phyloP scores from a whole-genome alignment of 2,329 filamentous ascomycete species.

The Alternaria atra region DNA sequence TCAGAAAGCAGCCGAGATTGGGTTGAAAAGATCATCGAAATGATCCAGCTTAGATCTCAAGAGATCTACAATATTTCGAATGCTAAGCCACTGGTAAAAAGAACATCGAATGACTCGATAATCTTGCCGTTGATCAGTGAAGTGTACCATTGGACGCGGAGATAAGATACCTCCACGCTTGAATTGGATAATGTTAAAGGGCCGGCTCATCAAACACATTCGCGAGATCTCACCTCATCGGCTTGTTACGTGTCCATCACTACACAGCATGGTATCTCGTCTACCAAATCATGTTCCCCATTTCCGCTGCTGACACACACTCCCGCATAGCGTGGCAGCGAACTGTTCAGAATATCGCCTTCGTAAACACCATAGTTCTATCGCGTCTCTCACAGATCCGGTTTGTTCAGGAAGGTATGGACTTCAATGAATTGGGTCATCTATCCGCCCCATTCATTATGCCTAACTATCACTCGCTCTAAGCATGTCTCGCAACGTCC shows the following conservation, averaged over 20 bases:
- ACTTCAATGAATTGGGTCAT: neutral
- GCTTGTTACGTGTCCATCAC: neutral
- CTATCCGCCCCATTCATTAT: neutral
- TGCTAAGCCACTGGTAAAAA: too few relatives aligned
- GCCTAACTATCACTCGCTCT: too few relatives aligned
- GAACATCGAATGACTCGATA: too few relatives aligned
- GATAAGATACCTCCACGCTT: neutral
- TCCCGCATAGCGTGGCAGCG: neutral
- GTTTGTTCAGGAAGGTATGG: neutral
- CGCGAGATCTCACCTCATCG: neutral
- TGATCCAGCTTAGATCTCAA: neutral
- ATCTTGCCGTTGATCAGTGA: neutral
- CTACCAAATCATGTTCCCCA: neutral
- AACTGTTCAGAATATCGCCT: neutral
- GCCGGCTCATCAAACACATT: neutral
- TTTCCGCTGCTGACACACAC: neutral
- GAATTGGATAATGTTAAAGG: neutral
- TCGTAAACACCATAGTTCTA: neutral
- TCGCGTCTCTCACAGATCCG: neutral
- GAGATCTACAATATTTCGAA: neutral
- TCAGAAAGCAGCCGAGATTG: conserved; percentile 37
- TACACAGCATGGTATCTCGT: neutral
- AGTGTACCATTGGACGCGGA: neutral
- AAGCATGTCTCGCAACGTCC: too few relatives aligned
- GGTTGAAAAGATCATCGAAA: conserved; percentile 24